Evolutionary conservation across 306 rosid genomes (phyloP), one percentile per base, ranked within the genome.

Genomic region (Lathyrus oleraceus): DNA sequence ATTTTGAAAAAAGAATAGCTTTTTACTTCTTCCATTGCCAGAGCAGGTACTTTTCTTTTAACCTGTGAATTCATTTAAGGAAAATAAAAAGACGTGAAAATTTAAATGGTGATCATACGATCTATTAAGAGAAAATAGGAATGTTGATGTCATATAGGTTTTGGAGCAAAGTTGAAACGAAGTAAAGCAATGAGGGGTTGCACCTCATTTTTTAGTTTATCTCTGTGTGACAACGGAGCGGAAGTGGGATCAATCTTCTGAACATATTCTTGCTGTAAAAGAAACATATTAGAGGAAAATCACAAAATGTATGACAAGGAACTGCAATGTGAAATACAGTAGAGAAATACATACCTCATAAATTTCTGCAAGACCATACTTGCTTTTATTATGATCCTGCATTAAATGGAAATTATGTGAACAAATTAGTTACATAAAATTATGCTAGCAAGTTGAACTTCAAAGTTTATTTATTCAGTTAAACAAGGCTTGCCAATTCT

Each of bases 1-100:
- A 67, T 4, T 58, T 16, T 35, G 23, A 58, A 30, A 42, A 49
- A 58, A 14, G 13, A 23, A 76, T 74, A 76, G 77, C 56, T 58
- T 21, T 25, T 76, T 85, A 91, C 99, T 87, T 94, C 99, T 91
- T 94, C 99, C 92, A 94, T 94, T 77, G 91, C 96, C 16, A 94
- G 85, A 69, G 99, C 99, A 51, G 99, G 97, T 73, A 94, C 88
- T 79, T 91, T 91, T 27, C 67, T 67, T 77, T 86, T 82, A 63
- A 94, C 91, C 97, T 94, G 82, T 74, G 47, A 44, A 74, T 70
- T 40, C 58, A 79, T 13, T 78, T 27, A 79, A 44, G 65, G 14
- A 42, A 71, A 61, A 43, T 61, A 77, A 61, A 16, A 51, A 72
- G 21, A 39, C 47, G 25, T 10, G 23, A 65, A 65, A 70, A 49